A percentile compares a stretch with the other conserved stretches of the same genome.
These are phyloP conservation scores for Penicillium crustosum DNA, from an alignment of 2,329 filamentous ascomycete genomes.

Conservation along the genomic window DNA sequence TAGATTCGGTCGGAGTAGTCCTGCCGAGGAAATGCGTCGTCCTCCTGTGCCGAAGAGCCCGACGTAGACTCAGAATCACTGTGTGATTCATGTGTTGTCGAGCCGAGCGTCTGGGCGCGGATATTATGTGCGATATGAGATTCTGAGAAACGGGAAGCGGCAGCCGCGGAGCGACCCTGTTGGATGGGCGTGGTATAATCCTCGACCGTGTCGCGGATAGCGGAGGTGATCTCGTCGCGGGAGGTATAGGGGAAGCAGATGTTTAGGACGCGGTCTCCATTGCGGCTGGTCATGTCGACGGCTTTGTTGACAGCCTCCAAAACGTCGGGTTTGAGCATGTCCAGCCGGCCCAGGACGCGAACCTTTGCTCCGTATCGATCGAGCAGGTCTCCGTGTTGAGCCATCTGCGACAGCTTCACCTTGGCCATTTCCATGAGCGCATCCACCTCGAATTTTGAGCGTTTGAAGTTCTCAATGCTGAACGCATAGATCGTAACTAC, in stretches of 20 bases:
- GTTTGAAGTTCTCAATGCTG: slow-evolving; percentile 98
- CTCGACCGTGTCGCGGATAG: slow-evolving; percentile 81
- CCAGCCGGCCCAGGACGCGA: slow-evolving; percentile 78
- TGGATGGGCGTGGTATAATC: slow-evolving; percentile 76
- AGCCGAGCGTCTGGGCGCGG: slow-evolving; percentile 58
- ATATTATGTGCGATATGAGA: slow-evolving; percentile 85
- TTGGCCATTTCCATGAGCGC: slow-evolving; percentile 97
- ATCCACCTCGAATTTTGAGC: slow-evolving; percentile 93
- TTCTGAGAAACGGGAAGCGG: slow-evolving; percentile 68
- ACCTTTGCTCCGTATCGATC: slow-evolving; percentile 90
- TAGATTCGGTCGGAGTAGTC: slow-evolving; percentile 29
- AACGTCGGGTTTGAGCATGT: slow-evolving; percentile 82
- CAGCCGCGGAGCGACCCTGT: slow-evolving; percentile 34
- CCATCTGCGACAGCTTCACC: slow-evolving; percentile 86
- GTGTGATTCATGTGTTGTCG: slow-evolving; percentile 41
- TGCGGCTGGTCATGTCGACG: slow-evolving; percentile 80
- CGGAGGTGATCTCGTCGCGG: slow-evolving; percentile 88
- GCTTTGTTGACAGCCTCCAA: slow-evolving; percentile 83
- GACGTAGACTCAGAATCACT: slow-evolving; percentile 49
- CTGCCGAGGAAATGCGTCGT: slow-evolving; percentile 38
- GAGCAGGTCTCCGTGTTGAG: slow-evolving; percentile 88
- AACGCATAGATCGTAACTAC: slow-evolving; percentile 98
- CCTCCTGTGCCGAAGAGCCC: slow-evolving; percentile 44
- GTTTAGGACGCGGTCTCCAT: slow-evolving; percentile 78
- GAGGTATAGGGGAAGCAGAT: slow-evolving; percentile 98